Evolutionary conservation across 2,329 filamentous ascomycete genomes (phyloP), one percentile per base, ranked within the genome.

Genomic region (Herpotrichia juniperi): DNA sequence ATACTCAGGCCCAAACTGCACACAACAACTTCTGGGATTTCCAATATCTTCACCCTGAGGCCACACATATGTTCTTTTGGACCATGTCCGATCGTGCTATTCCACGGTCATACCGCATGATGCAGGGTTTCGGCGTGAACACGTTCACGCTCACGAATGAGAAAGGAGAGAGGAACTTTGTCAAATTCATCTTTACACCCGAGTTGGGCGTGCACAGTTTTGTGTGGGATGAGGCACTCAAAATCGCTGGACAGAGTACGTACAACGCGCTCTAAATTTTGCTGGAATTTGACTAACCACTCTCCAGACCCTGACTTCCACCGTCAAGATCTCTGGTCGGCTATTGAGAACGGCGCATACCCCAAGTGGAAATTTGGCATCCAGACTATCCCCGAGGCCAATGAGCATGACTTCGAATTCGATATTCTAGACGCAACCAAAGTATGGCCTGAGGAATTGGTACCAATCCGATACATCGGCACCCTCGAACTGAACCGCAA

Each of bases 361-460:
- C 89, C 90, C 8, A 88, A 86, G 64, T 94, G 89, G 89, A 88
- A 88, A 65, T 90, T 94, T 53, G 89, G 88, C 37, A 86, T 96
- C n/a, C 91, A 96, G 66, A 80, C 87, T 3, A 83, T 94, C 19
- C 83, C 87, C 0, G 90, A 93, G 58, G 81, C 80, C 8, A 81
- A 86, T 43, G 84, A 90, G 67, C 80, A 93, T 56, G 84, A 90
- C 14, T 96, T 93, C 54, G 90, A 93, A 6, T 93, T 94, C 54
- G 91, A 94, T 63, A 87, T 93, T 25, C 82, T 96, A 1, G 91
- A 96, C 60, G 87, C 90, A 1, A 96, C 91, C 31, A 94, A 96
- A 76, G 74, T 93, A 22, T 94, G 90, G 90, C 91, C 90, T 0
- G 89, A 94, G 67, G 88, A 93, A 11, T 74, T 86, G 0, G 78